Evolutionary conservation across 2,329 filamentous ascomycete species (phyloP), one percentile per base, ranked within the genome.

Genomic region (Madurella fahalii): DNA sequence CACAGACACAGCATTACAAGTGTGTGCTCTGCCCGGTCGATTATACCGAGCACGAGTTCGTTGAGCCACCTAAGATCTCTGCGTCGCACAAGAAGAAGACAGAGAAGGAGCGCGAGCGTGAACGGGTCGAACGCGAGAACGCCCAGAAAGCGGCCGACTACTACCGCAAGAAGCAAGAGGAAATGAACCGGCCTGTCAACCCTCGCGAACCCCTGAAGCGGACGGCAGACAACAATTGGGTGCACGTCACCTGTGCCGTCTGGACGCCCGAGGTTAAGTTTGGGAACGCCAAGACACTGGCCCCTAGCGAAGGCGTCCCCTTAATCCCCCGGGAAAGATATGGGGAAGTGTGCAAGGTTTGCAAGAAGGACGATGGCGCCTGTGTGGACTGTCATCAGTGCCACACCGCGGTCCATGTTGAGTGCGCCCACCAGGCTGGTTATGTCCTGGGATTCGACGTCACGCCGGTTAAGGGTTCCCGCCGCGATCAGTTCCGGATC

Each of bases 201-300:
- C 94, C 94, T 25, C 84, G 94, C 46, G 94, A 97, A 68, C 87
- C 94, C 3, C 76, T 99, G 59, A 99, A 99, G 73, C 84, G 90
- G 47, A 99, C 94, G 0, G 89, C 88, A 4, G 91, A 95, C 68
- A 97, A 97, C 73, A 97, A 97, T 67, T 99, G 94, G 94, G 90
- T 96, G 15, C 94, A 99, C 68, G 90, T 97, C 30, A 86, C 87
- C 39, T 99, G 94, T 67, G 92, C 94, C 1, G 78, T 96, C 16
- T 97, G 90, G 85, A 92, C 88, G 11, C 85, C 90, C 0, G 94
- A 99, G 71, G 86, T 96, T 64, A 94, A 92, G 66, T 99, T 96
- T 70, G 92, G 89, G 58, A 89, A 89, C 64, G 87, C 91, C 16
- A 85, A 86, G 65, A 84, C 87, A 16, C 75, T 99, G 34, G 88